Evolutionary conservation across 208 protist genomes (phyloP).

Genomic region (Zelonia costaricensis): DNA sequence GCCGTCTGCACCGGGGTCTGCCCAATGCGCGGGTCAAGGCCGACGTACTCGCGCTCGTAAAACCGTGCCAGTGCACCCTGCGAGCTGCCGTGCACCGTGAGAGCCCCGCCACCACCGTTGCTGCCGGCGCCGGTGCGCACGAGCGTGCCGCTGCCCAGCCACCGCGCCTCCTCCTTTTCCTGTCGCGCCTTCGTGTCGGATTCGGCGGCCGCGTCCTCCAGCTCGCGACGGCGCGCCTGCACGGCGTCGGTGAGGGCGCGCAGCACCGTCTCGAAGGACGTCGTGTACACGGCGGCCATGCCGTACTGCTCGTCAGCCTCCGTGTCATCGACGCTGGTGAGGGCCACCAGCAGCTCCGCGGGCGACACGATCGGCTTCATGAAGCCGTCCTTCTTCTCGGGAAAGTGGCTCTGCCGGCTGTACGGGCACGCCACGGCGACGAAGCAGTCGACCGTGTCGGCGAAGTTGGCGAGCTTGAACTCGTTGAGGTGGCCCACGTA

Average conservation of each 20-base stretch:
- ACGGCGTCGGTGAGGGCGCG: constrained; percentile 21
- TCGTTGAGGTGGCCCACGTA: constrained; percentile 93
- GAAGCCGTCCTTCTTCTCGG: constrained; percentile 71
- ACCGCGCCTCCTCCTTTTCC: constrained; percentile 7
- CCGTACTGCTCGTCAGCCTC: constrained; percentile 43
- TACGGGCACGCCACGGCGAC: constrained; percentile 86
- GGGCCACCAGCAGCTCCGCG: constrained; percentile 80
- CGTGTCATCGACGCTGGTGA: constrained; percentile 36
- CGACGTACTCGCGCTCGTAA: constrained; percentile 73
- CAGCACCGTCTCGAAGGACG: constrained; percentile 54
- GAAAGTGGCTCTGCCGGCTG: constrained; percentile 75
- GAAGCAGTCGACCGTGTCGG: constrained; percentile 89
- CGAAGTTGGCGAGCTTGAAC: constrained; percentile 93
- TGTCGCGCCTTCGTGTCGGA: not conserved
- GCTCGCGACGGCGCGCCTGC: not conserved
- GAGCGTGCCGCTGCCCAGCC: constrained; percentile 16
- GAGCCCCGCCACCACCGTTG: constrained; percentile 8
- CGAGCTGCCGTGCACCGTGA: constrained; percentile 24
- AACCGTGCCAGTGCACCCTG: constrained; percentile 60
- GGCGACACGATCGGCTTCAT: constrained; percentile 90
- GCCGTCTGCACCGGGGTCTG: constrained; percentile 78
- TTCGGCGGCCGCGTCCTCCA: constrained; percentile 2
- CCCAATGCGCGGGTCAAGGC: constrained; percentile 69
- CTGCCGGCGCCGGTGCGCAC: constrained; percentile 17
- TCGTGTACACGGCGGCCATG: constrained; percentile 60